A percentile compares a stretch with the other conserved stretches of the same genome.
Evolutionary conservation across 768 basidiomycete genomes (phyloP).

Genomic region (Tephrocybe sp.): DNA sequence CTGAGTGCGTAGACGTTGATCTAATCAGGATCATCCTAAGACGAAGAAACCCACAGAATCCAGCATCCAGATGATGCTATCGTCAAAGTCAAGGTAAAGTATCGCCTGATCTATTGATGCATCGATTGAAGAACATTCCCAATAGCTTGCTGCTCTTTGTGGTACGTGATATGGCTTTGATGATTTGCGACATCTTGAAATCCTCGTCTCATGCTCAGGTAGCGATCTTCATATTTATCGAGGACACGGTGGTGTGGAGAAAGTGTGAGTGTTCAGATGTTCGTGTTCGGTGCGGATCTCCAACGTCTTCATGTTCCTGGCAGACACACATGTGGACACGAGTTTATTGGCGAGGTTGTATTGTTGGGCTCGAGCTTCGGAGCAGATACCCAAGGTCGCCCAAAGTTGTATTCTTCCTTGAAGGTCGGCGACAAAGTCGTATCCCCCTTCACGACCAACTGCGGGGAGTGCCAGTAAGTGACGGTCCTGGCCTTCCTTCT

Average conservation of each 20-base stretch:
- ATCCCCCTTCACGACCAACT: constrained; percentile 79
- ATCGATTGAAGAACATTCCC: background rate
- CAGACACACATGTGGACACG: constrained; percentile 73
- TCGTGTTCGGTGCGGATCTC: background rate
- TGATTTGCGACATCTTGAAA: background rate
- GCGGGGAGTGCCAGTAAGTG: constrained; percentile 82
- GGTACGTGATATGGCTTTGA: constrained; percentile 31
- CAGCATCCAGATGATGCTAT: constrained; percentile 77
- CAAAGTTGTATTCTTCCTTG: constrained; percentile 61
- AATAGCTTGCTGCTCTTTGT: constrained; percentile 64
- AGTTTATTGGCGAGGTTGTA: constrained; percentile 74
- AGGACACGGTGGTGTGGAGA: constrained; percentile 52
- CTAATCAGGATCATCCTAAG: background rate
- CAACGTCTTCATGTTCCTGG: background rate
- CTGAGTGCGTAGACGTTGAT: constrained; percentile 32
- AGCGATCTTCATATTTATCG: constrained; percentile 79
- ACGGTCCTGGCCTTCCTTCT: background rate
- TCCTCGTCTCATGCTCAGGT: constrained; percentile 30
- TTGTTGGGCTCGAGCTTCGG: constrained; percentile 63
- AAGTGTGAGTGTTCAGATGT: constrained; percentile 42
- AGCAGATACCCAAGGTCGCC: constrained; percentile 43
- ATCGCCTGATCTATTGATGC: background rate
- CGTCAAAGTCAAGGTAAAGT: constrained; percentile 62
- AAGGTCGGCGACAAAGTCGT: constrained; percentile 76
- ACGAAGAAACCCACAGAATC: constrained; percentile 36